A percentile compares a stretch with the other conserved stretches of the same genome.
phyloP scores from a whole-genome alignment of 768 basidiomycete species.

The Termitomyces sp. region DNA sequence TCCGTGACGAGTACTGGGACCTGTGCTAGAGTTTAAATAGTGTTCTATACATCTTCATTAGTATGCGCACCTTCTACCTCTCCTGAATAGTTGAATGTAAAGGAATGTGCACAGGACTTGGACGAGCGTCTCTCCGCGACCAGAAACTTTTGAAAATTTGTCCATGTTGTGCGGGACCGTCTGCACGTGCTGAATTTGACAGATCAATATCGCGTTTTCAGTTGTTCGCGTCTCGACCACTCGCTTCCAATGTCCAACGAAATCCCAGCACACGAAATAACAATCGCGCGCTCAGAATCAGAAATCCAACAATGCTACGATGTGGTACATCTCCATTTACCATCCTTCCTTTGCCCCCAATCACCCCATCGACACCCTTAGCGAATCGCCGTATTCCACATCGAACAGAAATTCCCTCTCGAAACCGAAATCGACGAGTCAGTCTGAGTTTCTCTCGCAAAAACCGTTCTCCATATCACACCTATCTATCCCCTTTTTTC shows the following conservation, averaged over 20 bases:
- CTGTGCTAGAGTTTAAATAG: not conserved
- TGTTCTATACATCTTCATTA: too few species aligned
- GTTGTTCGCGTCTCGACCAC: too few species aligned
- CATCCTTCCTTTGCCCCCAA: not conserved
- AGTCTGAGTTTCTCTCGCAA: too few species aligned
- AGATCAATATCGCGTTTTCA: not conserved
- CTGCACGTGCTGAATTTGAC: conserved; percentile 10
- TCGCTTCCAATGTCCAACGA: not conserved
- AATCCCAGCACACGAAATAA: conserved; percentile 53
- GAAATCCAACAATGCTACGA: conserved; percentile 66
- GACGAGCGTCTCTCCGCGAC: not conserved
- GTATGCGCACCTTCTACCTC: not conserved
- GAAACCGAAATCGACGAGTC: conserved; percentile 78
- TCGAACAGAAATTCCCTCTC: conserved; percentile 68
- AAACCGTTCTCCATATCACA: not conserved
- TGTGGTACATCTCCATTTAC: conserved; percentile 32
- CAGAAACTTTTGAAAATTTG: conserved; percentile 13
- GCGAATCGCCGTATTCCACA: conserved; percentile 56
- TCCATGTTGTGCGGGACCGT: conserved; percentile 3
- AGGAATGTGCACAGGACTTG: not conserved
- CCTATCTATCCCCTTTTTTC: not conserved
- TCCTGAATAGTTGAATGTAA: too few species aligned
- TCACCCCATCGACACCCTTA: conserved; percentile 10
- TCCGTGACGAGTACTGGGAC: conserved; percentile 16
- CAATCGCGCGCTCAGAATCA: conserved; percentile 40